Base-by-base conservation (phyloP, 1,139 yeast genomes). In the Tardiomyces blankii region DNA sequence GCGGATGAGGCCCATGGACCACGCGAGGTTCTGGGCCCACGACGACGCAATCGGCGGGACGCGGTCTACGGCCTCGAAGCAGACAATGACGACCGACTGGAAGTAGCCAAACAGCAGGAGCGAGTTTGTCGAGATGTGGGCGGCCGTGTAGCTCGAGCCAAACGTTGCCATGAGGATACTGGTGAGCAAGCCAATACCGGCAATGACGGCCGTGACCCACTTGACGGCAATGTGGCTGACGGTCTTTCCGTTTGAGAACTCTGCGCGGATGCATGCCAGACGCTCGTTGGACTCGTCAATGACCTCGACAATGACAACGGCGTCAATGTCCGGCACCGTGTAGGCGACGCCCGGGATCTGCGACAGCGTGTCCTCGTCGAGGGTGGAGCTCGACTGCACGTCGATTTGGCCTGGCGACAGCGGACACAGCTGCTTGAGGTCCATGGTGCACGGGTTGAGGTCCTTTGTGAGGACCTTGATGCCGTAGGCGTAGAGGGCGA, bases 1-100 rank as follows among this genome's bases (percentile, higher is more conserved):
- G 51, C 74, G 74, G 52, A 91, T 84, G 53, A 91, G 78, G 48
- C 98, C 98, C 69, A 91, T 75, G 12, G 96, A 80, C 98, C 98
- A 91, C 63, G 81, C 82, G 67, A 91, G 82, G 67, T 91, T 91
- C 65, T 91, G 96, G 39, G 94, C 80, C 98, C 98, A 91, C 12
- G 97, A 88, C 1, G 95, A 84, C 14, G 97, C 97, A 56, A 91
- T 87, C 18, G 98, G 98, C 4, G 98, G 98, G 5, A 88, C 89
- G 52, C 80, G 74, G 38, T 89, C 81, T 38, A 89, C 96, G 42
- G 95, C 96, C 84, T 87, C 82, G 96, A 91, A 89, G 39, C 95
- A 78, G 35, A 94, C 81, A 54, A 91, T 82, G 28, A 95, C 96
- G 60, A 89, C 73, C 52, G 87, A 82, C 69, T 91, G 98, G 76